Evolutionary conservation across 805 yeast genomes (phyloP), one percentile per base, ranked within the genome.

Genomic region (Saccharomycopsis sp.): DNA sequence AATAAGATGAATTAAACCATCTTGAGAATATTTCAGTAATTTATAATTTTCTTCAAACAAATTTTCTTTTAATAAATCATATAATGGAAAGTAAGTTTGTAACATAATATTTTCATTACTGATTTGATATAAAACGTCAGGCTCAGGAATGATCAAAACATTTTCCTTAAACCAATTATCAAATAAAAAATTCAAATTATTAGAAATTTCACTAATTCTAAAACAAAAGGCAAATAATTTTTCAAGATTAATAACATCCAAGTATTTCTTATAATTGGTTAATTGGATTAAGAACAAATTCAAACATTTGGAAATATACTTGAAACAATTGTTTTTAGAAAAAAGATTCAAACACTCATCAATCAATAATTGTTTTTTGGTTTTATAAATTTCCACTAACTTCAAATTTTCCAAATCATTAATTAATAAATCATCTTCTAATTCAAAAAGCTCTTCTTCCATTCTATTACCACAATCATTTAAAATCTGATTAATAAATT

Each of bases 141-240:
- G 42, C 15, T 39, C 37, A 17, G 37, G 42, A 6, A 18, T 9
- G 13, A n/a, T 14, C 9, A 14, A 14, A 4, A 10, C 13, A 30
- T 14, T 34, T 2, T 31, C 18, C n/a, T 31, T 14, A 27, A 38
- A 33, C 41, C 37, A 38, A 4, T 27, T 9, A 20, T 38, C 41
- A 32, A 32, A 32, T 12, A 38, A 8, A n/a, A 23, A 32, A 3
- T 20, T 10, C n/a, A 38, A 12, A 3, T 15, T 4, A n/a, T 34
- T 8, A 2, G 31, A 17, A 26, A 20, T 19, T 5, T 32, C 41
- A 3, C 37, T 26, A 9, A 32, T 14, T 21, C 37, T 25, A 14
- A 21, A 38, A 8, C 32, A 13, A 21, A 38, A 38, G 3, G 37
- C 13, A n/a, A 26, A 38, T n/a, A n/a, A n/a, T n/a, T n/a, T n/a